These are phyloP conservation scores for Cicer pinnatifidum DNA, from an alignment of 306 rosid genomes.

Conservation along the genomic window DNA sequence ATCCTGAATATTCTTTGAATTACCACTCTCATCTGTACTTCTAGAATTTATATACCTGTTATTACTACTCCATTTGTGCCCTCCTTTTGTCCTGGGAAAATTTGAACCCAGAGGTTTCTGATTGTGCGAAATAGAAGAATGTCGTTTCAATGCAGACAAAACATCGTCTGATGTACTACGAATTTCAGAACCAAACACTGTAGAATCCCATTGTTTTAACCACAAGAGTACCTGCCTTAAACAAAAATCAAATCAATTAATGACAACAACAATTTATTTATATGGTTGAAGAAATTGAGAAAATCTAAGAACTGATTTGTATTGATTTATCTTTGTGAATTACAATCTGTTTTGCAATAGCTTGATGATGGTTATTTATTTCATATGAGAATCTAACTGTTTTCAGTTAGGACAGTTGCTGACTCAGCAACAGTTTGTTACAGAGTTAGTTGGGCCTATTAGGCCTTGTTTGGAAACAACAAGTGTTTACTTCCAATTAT, in stretches of 20 bases:
- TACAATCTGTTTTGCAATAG: too few relatives aligned
- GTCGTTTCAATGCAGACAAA: constrained; percentile 83
- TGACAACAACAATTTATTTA: too few relatives aligned
- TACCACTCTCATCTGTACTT: constrained; percentile 49
- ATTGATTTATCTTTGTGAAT: too few relatives aligned
- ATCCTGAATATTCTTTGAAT: constrained; percentile 58
- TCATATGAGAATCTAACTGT: too few relatives aligned
- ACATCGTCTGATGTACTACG: constrained; percentile 85
- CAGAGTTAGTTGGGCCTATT: too few relatives aligned
- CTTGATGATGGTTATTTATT: too few relatives aligned
- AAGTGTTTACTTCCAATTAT: too few relatives aligned
- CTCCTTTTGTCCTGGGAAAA: constrained; percentile 59
- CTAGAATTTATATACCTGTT: constrained; percentile 50
- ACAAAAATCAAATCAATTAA: constrained; percentile 27
- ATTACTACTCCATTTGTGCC: constrained; percentile 57
- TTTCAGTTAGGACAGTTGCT: too few relatives aligned
- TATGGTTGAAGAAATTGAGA: too few relatives aligned
- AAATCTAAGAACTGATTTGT: too few relatives aligned
- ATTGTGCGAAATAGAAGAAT: constrained; percentile 72
- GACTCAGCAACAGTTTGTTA: too few relatives aligned
- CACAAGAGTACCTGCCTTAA: constrained; percentile 79
- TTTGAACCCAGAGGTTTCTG: constrained; percentile 59
- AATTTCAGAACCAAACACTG: constrained; percentile 87
- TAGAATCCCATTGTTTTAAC: constrained; percentile 94
- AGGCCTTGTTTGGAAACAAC: too few relatives aligned